Percentiles rank a stretch among this genome's conserved stretches.
Evolutionary conservation across 2,329 filamentous ascomycete genomes (phyloP).

Genomic region (Sclerotinia sclerotiorum): DNA sequence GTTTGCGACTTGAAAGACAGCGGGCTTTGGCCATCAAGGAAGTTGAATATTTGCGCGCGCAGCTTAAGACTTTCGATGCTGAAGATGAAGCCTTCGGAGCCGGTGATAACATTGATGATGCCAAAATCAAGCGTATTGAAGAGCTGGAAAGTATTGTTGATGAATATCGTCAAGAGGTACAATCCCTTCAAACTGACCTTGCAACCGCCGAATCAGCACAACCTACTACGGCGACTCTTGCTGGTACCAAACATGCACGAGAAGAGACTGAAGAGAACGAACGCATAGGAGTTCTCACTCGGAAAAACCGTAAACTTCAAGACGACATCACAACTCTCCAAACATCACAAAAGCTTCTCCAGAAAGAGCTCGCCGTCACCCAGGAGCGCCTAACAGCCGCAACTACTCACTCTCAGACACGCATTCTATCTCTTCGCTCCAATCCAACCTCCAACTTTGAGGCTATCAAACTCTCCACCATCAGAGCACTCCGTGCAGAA

Average conservation of each 20-base stretch:
- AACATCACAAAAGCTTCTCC: constrained; percentile 67
- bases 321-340: constrained; percentile 70
- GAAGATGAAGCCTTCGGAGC: constrained; percentile 87
- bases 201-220: constrained; percentile 56
- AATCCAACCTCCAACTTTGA: constrained; percentile 89
- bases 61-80: constrained; percentile 82
- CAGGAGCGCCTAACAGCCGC: constrained; percentile 69
- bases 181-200: constrained; percentile 73
- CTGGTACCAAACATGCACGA: constrained; percentile 64
- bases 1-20: constrained; percentile 79
- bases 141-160: constrained; percentile 86
- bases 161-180: constrained; percentile 78
- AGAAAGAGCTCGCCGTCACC: constrained; percentile 72
- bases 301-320: constrained; percentile 84
- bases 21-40: constrained; percentile 84
- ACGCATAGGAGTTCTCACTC: constrained; percentile 76
- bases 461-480: constrained; percentile 77
- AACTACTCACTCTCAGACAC: constrained; percentile 69
- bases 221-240: constrained; percentile 42
- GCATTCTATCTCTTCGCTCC: constrained; percentile 81
- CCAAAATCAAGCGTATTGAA: constrained; percentile 70
- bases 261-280: constrained; percentile 59
- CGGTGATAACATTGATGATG: constrained; percentile 68
- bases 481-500: constrained; percentile 75
- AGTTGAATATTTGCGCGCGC: constrained; percentile 88